Evolutionary conservation across 306 rosid genomes (phyloP).

Genomic region (Neltuma alba): DNA sequence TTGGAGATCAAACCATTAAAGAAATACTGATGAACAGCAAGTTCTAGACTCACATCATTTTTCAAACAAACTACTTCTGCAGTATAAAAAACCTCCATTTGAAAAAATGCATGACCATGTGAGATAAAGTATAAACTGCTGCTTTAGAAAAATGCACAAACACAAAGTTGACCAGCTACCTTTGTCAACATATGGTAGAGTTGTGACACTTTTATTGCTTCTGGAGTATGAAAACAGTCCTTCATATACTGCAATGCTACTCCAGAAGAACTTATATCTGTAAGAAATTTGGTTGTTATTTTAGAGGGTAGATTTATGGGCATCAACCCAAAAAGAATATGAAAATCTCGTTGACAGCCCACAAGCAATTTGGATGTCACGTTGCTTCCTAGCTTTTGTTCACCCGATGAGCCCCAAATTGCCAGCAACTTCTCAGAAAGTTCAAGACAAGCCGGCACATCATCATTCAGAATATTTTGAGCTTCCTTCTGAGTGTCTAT

Average conservation of each 20-base stretch:
- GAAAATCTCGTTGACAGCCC: conserved; percentile 70
- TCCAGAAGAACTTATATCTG: conserved; percentile 52
- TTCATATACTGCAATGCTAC: conserved; percentile 36
- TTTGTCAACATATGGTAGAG: conserved; percentile 65
- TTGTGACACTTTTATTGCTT: conserved; percentile 69
- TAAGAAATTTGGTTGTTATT: conserved; percentile 44
- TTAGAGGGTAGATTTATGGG: conserved; percentile 46
- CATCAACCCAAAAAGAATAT: conserved; percentile 73
- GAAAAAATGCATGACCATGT: neutral
- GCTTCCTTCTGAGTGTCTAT: conserved; percentile 39
- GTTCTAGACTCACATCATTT: neutral
- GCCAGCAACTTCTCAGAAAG: conserved; percentile 74
- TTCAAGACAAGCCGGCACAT: conserved; percentile 47
- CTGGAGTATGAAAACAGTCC: conserved; percentile 49
- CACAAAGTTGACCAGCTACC: conserved; percentile 52
- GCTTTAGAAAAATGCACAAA: conserved; percentile 18
- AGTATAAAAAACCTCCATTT: neutral
- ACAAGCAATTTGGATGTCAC: conserved; percentile 63
- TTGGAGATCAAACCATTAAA: neutral
- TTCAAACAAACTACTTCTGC: neutral
- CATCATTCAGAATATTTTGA: conserved; percentile 38
- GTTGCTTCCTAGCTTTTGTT: conserved; percentile 54
- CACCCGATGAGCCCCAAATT: conserved; percentile 63
- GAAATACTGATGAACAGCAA: neutral
- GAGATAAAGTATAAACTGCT: neutral